Conservation (phyloP, 352 stramenopile genomes). For the Pythium aphanidermatum region DNA sequence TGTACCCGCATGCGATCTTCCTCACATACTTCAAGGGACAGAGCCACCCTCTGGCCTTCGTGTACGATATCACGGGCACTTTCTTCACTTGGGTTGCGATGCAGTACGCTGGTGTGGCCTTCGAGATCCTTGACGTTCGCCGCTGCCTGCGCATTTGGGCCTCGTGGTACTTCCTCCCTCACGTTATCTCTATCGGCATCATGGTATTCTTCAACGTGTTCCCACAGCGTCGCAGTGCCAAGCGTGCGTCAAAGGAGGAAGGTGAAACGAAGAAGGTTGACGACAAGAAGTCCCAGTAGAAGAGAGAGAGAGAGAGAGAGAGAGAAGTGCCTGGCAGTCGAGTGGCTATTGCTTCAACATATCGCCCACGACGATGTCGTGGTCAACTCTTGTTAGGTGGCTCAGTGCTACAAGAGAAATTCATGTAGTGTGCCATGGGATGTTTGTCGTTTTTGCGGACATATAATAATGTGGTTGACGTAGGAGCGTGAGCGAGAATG, state of each 20-base stretch:
- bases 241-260: conserved; percentile 1
- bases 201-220: conserved; percentile 60
- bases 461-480: no score
- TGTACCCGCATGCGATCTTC: conserved; percentile 76
- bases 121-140: conserved; percentile 76
- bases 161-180: conserved; percentile 79
- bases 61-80: conserved; percentile 71
- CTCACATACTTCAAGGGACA: conserved; percentile 72
- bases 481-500: no score
- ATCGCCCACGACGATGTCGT: no score
- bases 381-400: no score
- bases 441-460: no score
- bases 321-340: no score
- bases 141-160: conserved; percentile 72
- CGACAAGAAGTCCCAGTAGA: conserved; percentile 17
- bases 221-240: conserved; percentile 36
- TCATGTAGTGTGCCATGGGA: no score
- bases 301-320: no score
- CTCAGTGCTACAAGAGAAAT: no score
- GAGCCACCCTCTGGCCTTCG: conserved; percentile 62
- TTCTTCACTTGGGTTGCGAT: conserved; percentile 79
- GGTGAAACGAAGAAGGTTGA: conserved; percentile 26
- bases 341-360: no score
- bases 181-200: conserved; percentile 49
- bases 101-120: conserved; percentile 82